Conservation (phyloP, 2,329 filamentous ascomycete species). For the Hymenoscyphus fructigenus region DNA sequence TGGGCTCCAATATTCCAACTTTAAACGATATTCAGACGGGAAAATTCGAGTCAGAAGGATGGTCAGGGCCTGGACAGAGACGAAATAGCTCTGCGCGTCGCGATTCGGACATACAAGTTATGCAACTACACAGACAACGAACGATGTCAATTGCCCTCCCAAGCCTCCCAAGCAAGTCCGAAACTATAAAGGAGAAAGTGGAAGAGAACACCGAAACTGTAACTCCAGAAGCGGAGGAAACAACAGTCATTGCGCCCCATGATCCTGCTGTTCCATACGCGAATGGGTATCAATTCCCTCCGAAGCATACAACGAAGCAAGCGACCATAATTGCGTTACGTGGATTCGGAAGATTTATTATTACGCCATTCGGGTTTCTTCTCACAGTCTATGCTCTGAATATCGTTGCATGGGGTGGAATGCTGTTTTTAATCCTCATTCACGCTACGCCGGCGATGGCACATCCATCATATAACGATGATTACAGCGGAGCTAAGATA, state of each 20-base stretch:
- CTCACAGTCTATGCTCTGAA: constrained; percentile 78
- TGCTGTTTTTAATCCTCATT: constrained; percentile 81
- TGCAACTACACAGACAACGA: constrained; percentile 14
- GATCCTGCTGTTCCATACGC: constrained; percentile 24
- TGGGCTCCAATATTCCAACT: constrained; percentile 24
- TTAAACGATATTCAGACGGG: constrained; percentile 26
- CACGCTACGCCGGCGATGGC: constrained; percentile 73
- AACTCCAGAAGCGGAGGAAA: constrained; percentile 14
- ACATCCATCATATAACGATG: constrained; percentile 46
- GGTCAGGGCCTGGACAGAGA: constrained; percentile 26
- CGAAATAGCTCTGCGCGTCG: constrained; percentile 24
- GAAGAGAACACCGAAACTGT: constrained; percentile 7
- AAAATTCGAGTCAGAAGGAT: constrained; percentile 23
- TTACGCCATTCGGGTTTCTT: constrained; percentile 71
- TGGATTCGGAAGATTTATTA: constrained; percentile 68
- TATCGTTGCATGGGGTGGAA: constrained; percentile 82
- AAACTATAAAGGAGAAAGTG: constrained; percentile 17
- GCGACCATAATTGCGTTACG: constrained; percentile 55
- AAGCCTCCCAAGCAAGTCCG: neutral
- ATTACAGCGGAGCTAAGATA: constrained; percentile 68
- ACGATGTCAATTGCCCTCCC: constrained; percentile 16
- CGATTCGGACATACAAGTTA: constrained; percentile 18
- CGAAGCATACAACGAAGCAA: constrained; percentile 54
- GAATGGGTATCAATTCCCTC: constrained; percentile 29
- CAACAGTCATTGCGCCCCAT: constrained; percentile 16